Evolutionary conservation across 2,329 filamentous ascomycete genomes (phyloP).

Genomic region (Ceratocystis huliohia): DNA sequence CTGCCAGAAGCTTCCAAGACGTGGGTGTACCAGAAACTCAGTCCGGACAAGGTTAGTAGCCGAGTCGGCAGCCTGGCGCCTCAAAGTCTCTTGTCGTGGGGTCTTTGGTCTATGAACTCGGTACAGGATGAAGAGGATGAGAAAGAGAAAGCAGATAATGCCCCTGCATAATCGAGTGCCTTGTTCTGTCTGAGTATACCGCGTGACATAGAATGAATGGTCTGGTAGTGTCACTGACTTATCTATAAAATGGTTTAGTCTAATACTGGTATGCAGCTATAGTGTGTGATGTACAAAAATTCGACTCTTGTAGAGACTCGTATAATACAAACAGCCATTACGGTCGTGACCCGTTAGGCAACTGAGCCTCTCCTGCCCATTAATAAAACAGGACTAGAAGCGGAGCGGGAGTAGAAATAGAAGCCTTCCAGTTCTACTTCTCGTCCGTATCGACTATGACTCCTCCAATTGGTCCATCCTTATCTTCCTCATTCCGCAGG

Average conservation of each 20-base stretch:
- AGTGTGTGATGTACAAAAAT: neutral
- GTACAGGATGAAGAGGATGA: neutral
- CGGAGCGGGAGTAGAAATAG: too few relatives aligned
- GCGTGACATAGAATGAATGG: too few relatives aligned
- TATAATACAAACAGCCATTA: neutral
- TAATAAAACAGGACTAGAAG: too few relatives aligned
- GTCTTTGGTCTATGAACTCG: neutral
- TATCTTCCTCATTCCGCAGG: neutral
- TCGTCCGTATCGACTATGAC: too few relatives aligned
- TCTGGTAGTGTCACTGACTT: neutral
- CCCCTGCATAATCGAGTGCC: neutral
- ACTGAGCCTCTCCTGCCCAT: too few relatives aligned
- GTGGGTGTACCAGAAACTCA: slow-evolving; percentile 14
- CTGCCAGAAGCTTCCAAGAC: slow-evolving; percentile 23
- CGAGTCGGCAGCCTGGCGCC: neutral
- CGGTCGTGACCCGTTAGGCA: neutral
- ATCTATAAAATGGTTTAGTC: neutral
- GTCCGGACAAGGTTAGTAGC: slow-evolving; percentile 1
- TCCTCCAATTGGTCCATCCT: too few relatives aligned
- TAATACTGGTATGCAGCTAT: neutral
- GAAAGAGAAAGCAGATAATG: neutral
- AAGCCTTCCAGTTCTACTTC: too few relatives aligned
- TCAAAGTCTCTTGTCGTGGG: slow-evolving; percentile 6
- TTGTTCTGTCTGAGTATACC: too few relatives aligned
- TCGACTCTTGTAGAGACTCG: neutral